Evolutionary conservation across 768 basidiomycete species (phyloP), one percentile per base, ranked within the genome.

Genomic region (Pleurotus djamor): DNA sequence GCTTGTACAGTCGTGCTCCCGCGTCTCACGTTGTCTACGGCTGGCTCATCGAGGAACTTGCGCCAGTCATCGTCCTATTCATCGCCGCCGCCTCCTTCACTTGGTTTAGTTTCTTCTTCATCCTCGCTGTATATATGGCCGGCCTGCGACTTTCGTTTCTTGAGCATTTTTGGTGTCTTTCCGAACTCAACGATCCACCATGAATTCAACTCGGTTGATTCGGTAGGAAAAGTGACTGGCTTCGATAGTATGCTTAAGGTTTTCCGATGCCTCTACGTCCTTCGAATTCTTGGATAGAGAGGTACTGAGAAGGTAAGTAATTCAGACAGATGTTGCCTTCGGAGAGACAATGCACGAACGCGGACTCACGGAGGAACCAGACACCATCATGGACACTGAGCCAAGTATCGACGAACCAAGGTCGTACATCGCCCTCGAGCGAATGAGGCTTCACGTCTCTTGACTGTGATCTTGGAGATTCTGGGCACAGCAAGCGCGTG

Each of bases 121-220:
- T 79, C 76, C 7, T 70, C 72, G n/a, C n/a, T n/a, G n/a, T n/a
- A n/a, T 1, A 70, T 74, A 5, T 52, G 65, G n/a, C 70, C 68
- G 1, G 65, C 67, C 67, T 80, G 80, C 0, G 71, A 60, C 3
- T 72, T 63, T 9, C 61, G 69, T 64, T 58, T 58, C 34, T 79
- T 84, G 28, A 75, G 69, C 63, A 81, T 84, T 0, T 81, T 73
- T 4, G 88, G 87, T 65, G 81, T 83, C 2, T 73, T 58, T 3
- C 83, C 80, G 41, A 94, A 76, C 57, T 91, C 87, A 37, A 83
- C 70, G 5, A 94, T 82, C 89, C 89, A 95, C 86, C 91, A 96
- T 0, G 80, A 69, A 65, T 89, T 89, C 49, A 94, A 69, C 65
- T 93, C 91, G 0, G 80, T 72, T 10, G 77, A 67, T 14, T 87